Evolutionary conservation across 495 filamentous ascomycete species (phyloP).

Genomic region (Penicillium parvum): DNA sequence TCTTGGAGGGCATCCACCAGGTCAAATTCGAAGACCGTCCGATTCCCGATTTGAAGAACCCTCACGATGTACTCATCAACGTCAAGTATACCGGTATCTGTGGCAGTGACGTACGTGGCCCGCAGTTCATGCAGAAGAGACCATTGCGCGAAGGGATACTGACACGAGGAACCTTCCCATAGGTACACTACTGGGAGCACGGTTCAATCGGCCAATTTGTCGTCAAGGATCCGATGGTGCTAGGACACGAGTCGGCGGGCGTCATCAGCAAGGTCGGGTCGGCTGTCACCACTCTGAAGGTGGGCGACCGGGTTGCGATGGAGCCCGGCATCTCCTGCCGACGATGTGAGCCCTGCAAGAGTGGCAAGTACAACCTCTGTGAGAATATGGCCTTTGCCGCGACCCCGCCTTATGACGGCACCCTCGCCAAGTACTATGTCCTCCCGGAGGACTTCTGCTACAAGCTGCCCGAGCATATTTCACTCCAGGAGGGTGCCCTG

Average conservation of each 20-base stretch:
- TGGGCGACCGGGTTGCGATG: conserved; percentile 49
- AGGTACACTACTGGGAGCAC: conserved; percentile 86
- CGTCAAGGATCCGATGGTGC: conserved; percentile 79
- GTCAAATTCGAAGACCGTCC: conserved; percentile 75
- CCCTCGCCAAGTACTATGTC: conserved; percentile 51
- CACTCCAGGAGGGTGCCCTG: conserved; percentile 48
- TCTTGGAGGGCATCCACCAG: conserved; percentile 68
- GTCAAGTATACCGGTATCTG: conserved; percentile 89
- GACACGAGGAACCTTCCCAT: not conserved
- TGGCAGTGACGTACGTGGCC: conserved; percentile 66
- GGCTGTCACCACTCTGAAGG: conserved; percentile 39
- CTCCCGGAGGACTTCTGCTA: conserved; percentile 55
- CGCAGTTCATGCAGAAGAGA: not conserved
- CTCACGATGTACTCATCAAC: conserved; percentile 75
- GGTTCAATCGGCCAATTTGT: conserved; percentile 79
- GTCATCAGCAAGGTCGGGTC: conserved; percentile 64
- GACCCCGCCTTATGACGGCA: conserved; percentile 52
- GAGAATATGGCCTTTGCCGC: conserved; percentile 50
- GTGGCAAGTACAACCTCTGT: conserved; percentile 52
- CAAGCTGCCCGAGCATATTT: conserved; percentile 43
- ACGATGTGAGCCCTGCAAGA: conserved; percentile 50
- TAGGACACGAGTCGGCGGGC: conserved; percentile 88
- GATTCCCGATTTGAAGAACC: conserved; percentile 58
- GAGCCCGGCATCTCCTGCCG: conserved; percentile 51
- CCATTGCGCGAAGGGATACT: not conserved